Evolutionary conservation across 2,329 filamentous ascomycete species (phyloP).

Genomic region (Beauveria asiatica): DNA sequence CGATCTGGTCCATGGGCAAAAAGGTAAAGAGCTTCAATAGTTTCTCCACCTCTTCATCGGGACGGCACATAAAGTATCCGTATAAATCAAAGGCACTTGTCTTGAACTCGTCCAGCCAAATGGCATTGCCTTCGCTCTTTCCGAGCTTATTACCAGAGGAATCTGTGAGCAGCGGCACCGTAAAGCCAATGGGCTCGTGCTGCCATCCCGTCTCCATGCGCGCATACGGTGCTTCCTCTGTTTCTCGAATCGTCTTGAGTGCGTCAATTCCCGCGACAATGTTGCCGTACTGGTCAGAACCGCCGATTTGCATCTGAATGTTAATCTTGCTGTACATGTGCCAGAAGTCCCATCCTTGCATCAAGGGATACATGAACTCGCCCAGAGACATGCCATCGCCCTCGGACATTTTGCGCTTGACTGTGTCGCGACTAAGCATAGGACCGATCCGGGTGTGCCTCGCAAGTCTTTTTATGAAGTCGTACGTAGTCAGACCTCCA

Average conservation of each 20-base stretch:
- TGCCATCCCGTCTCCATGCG: slow-evolving; percentile 33
- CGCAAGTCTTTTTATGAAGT: slow-evolving; percentile 69
- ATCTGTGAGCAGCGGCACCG: slow-evolving; percentile 82
- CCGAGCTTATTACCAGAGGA: slow-evolving; percentile 83
- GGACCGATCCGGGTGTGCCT: slow-evolving; percentile 68
- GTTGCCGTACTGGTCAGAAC: slow-evolving; percentile 94
- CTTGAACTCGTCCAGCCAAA: slow-evolving; percentile 82
- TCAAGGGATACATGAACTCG: slow-evolving; percentile 86
- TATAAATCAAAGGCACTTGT: slow-evolving; percentile 83
- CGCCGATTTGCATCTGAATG: slow-evolving; percentile 82
- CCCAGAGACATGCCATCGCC: slow-evolving; percentile 90
- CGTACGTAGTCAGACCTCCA: slow-evolving; percentile 59
- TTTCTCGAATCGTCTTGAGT: slow-evolving; percentile 63
- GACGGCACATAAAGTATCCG: slow-evolving; percentile 75
- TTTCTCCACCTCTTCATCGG: slow-evolving; percentile 72
- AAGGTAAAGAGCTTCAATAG: slow-evolving; percentile 91
- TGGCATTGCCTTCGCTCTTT: slow-evolving; percentile 85
- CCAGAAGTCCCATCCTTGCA: slow-evolving; percentile 98
- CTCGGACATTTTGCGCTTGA: slow-evolving; percentile 73
- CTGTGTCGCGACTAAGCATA: slow-evolving; percentile 82
- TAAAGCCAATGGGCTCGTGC: slow-evolving; percentile 70
- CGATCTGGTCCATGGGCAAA: slow-evolving; percentile 62
- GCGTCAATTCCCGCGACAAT: slow-evolving; percentile 85
- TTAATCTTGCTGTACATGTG: slow-evolving; percentile 60
- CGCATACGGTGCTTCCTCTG: slow-evolving; percentile 37